These are phyloP conservation scores for Priceomyces fermenticarens DNA, from an alignment of 805 yeast species.

Conservation along the genomic window DNA sequence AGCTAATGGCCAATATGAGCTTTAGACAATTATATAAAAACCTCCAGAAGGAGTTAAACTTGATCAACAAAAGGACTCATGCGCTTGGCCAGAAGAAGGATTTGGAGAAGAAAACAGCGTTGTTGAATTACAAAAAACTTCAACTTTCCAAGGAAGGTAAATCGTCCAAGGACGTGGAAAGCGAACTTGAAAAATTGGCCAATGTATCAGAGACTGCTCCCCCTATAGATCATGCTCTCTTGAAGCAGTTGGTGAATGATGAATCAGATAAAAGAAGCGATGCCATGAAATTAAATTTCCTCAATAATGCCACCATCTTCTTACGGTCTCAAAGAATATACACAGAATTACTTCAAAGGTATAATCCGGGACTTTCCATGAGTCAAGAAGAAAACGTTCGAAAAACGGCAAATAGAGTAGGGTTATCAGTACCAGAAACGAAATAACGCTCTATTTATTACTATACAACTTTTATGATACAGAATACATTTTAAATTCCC, in stretches of 20 bases:
- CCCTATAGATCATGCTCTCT: conserved; percentile 4
- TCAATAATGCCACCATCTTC: conserved; percentile 60
- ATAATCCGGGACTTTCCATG: conserved; percentile 80
- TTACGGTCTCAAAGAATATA: conserved; percentile 73
- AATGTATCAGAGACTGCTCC: conserved; percentile 5
- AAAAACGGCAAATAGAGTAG: conserved; percentile 85
- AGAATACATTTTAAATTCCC: background rate
- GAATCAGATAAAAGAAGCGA: conserved; percentile 5
- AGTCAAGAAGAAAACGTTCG: conserved; percentile 74
- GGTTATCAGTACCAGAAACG: conserved; percentile 49
- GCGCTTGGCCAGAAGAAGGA: conserved; percentile 38
- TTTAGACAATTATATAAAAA: conserved; percentile 14
- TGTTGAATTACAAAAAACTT: conserved; percentile 47
- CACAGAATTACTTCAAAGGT: conserved; percentile 75
- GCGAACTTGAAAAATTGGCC: conserved; percentile 21
- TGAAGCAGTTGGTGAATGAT: conserved; percentile 8
- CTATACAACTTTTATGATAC: conserved; percentile 2
- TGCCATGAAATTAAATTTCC: conserved; percentile 29
- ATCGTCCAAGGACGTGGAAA: conserved; percentile 33
- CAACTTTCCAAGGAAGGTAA: conserved; percentile 37
- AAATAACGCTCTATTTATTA: background rate
- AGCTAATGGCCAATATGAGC: background rate
- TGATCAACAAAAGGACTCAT: conserved; percentile 33
- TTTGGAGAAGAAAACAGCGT: conserved; percentile 42
- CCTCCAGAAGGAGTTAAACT: conserved; percentile 39